These are phyloP conservation scores for Polygonum maritimum DNA, from an alignment of 148 eudicot species.

Conservation along the genomic window DNA sequence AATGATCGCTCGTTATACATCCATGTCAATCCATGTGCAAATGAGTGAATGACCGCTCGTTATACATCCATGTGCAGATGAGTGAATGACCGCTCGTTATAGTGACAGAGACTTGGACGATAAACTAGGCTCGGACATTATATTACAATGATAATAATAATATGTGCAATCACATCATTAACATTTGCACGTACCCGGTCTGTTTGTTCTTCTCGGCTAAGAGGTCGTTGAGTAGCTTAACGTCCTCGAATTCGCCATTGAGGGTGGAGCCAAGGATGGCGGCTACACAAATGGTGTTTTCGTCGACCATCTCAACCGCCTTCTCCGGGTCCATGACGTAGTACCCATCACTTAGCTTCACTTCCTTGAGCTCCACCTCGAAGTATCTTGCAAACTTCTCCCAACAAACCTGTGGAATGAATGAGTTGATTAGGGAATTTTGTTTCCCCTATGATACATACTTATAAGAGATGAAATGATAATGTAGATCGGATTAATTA, in stretches of 20 bases:
- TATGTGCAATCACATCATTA: background rate
- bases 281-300: constrained; percentile 65
- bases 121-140: no score
- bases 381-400: constrained; percentile 71
- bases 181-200: constrained; percentile 37
- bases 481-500: background rate
- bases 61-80: background rate
- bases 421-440: background rate
- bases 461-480: background rate
- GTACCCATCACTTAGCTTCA: constrained; percentile 54
- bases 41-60: background rate
- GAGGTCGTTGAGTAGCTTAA: constrained; percentile 49
- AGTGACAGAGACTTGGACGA: no score
- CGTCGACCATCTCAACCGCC: constrained; percentile 68
- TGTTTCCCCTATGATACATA: background rate
- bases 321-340: constrained; percentile 67
- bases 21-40: no score
- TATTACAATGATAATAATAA: no score
- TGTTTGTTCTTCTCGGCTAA: constrained; percentile 48
- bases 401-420: constrained; percentile 50
- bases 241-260: constrained; percentile 69
- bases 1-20: no score
- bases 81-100: no score
- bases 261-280: constrained; percentile 65
- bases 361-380: constrained; percentile 69